A percentile compares a stretch with the other conserved stretches of the same genome.
Conservation (phyloP, 441 rosid species). For the Sinapis alba region DNA sequence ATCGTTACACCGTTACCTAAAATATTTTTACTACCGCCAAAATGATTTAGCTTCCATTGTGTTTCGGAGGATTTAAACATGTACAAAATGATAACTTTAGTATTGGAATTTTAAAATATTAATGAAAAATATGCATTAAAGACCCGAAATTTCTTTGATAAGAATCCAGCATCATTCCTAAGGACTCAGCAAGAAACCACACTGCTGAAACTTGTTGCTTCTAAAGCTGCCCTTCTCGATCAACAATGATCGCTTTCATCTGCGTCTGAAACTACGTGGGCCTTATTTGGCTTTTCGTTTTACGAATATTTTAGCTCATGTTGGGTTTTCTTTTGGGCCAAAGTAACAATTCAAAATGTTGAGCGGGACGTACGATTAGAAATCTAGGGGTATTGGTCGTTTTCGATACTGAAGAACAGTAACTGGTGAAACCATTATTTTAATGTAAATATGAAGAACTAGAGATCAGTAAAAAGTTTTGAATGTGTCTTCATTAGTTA, state of each 20-base stretch:
- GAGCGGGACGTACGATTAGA: not conserved
- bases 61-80: too few species aligned
- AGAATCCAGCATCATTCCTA: not conserved
- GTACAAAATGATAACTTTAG: too few species aligned
- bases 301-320: not conserved
- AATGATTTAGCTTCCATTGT: too few species aligned
- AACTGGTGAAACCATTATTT: conserved; percentile 1
- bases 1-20: too few species aligned
- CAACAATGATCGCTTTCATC: not conserved
- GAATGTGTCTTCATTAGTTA: not conserved
- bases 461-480: not conserved
- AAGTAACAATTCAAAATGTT: not conserved
- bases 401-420: not conserved
- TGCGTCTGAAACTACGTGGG: not conserved
- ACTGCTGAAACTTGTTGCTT: not conserved
- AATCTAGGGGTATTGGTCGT: too few species aligned
- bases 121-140: too few species aligned
- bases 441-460: not conserved
- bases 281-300: not conserved
- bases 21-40: too few species aligned
- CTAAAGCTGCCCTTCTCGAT: not conserved
- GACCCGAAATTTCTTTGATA: too few species aligned
- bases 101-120: too few species aligned
- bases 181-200: too few species aligned
- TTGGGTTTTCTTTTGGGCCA: not conserved